Evolutionary conservation across 495 filamentous ascomycete genomes (phyloP), one percentile per base, ranked within the genome.

Genomic region (Amorphotheca resinae): DNA sequence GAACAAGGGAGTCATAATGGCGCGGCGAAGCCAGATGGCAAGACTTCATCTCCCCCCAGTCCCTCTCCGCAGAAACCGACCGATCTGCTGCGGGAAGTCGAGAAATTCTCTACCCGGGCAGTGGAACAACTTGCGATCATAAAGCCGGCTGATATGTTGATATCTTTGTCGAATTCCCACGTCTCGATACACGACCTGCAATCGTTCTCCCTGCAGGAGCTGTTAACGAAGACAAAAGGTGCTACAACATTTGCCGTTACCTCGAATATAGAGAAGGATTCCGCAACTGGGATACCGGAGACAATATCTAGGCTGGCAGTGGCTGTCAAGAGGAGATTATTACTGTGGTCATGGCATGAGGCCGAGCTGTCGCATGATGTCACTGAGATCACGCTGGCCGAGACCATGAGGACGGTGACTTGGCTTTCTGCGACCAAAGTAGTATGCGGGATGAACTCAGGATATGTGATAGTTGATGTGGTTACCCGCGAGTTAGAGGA

Each of bases 271-370:
- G 81, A 91, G 42, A 84, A 87, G 63, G 91, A 99, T 63, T 64
- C 77, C 5, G 73, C 74, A 20, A 95, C 86, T 0, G 82, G 82
- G 16, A 85, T 96, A 31, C 85, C 84, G 0, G 81, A 84, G 43
- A 93, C 96, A 40, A 84, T 95, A 38, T 93, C 84, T 7, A 68
- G 87, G 25, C 64, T 99, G 23, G 89, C 86, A 8, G 89, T 96
- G 1, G 87, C 85, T 0, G 82, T 94, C 8, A 96, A 95, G 69
- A 70, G 91, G 56, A 84, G 82, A 51, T 69, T 96, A 40, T 50
- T 96, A 45, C 62, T 95, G 46, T 96, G 93, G 85, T 78, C 82
- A 35, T 99, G 91, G 91, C 78, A 88, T 49, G 91, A 95, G 57
- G 88, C 85, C 67, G 93, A 95, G 62, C 70, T 94, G 36, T 75